These are phyloP conservation scores for Gracilaria caudata DNA, from an alignment of 23 red algal genomes.

Conservation along the genomic window DNA sequence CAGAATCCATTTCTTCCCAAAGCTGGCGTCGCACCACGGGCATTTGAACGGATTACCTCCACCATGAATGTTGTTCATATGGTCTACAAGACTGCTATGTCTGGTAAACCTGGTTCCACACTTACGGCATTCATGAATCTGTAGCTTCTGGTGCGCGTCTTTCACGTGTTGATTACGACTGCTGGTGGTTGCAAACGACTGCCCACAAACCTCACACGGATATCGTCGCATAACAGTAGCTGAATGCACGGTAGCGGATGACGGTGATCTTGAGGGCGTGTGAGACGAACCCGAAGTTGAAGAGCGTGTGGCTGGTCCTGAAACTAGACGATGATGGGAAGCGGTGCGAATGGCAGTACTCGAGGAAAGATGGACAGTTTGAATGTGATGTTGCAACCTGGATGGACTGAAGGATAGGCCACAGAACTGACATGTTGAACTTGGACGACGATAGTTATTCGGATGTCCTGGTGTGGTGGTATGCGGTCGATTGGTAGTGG, in stretches of 20 bases:
- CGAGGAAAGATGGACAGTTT: not conserved
- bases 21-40: constrained; percentile 13
- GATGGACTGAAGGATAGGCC: not conserved
- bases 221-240: constrained; percentile 15
- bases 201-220: constrained; percentile 12
- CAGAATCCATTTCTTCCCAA: constrained; percentile 23
- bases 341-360: not conserved
- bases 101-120: constrained; percentile 10
- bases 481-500: not conserved
- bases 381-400: not conserved
- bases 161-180: constrained; percentile 9
- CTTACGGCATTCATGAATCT: constrained; percentile 11
- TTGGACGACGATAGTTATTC: constrained; percentile 18
- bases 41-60: constrained; percentile 24
- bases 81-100: constrained; percentile 20
- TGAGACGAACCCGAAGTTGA: not conserved
- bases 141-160: not conserved
- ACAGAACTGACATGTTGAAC: not conserved
- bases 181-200: constrained; percentile 6
- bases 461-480: constrained; percentile 16
- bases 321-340: not conserved
- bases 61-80: constrained; percentile 21
- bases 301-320: not conserved
- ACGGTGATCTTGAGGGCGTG: not conserved
- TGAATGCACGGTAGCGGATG: not conserved